Conservation (phyloP, 2,329 filamentous ascomycete species). For the Sarocladium strictum region DNA sequence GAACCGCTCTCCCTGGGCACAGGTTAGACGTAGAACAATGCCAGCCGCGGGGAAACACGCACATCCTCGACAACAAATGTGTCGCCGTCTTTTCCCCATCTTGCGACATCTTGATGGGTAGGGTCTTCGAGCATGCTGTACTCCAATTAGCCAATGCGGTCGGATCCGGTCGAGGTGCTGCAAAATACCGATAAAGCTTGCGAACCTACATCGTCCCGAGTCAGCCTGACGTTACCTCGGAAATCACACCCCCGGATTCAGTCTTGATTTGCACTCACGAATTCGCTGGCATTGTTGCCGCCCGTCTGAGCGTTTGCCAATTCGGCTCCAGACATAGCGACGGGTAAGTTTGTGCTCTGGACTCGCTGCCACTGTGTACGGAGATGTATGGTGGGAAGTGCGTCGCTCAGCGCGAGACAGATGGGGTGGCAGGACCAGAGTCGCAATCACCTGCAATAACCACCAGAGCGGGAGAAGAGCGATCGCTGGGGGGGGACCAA, state of each 20-base stretch:
- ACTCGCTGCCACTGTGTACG: not conserved
- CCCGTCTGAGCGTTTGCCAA: slow-evolving; percentile 4
- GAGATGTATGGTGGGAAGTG: not conserved
- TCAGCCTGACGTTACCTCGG: slow-evolving; percentile 16
- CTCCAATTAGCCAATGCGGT: not conserved
- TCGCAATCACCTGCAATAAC: not conserved
- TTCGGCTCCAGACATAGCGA: slow-evolving; percentile 4
- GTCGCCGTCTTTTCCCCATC: slow-evolving; percentile 92
- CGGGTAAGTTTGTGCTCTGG: not conserved
- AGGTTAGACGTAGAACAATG: slow-evolving; percentile 6
- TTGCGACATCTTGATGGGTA: slow-evolving; percentile 83
- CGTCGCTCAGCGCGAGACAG: not conserved
- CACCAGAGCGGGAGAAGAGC: not conserved
- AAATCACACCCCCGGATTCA: too few species aligned
- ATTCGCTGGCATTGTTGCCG: slow-evolving; percentile 5
- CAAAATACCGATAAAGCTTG: slow-evolving; percentile 90
- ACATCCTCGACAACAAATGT: slow-evolving; percentile 98
- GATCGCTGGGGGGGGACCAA: not conserved
- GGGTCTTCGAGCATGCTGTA: slow-evolving; percentile 92
- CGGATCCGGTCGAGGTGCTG: slow-evolving; percentile 8
- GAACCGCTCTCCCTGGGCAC: slow-evolving; percentile 84
- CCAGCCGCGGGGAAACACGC: slow-evolving; percentile 21
- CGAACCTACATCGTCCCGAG: slow-evolving; percentile 60
- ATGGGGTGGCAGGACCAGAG: not conserved
- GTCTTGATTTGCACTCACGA: slow-evolving; percentile 6